Percentiles rank a stretch among this genome's conserved stretches.
These are phyloP conservation scores for Pulveroboletus sp. DNA, from an alignment of 768 basidiomycete genomes.

Conservation along the genomic window DNA sequence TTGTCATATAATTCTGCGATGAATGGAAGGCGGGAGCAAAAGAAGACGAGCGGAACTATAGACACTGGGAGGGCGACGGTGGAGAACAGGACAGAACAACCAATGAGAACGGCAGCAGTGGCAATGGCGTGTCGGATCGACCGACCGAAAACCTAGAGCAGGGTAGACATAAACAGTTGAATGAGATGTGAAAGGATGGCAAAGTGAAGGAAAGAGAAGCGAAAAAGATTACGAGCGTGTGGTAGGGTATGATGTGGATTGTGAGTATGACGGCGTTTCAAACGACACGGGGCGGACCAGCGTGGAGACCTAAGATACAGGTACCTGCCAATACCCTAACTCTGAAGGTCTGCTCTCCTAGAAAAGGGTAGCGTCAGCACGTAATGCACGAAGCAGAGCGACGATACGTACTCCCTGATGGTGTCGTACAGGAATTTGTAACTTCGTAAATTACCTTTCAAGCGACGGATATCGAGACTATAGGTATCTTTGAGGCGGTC, in stretches of 20 bases:
- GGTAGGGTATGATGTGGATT: constrained; percentile 29
- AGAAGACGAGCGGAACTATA: neutral
- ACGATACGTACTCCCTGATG: constrained; percentile 68
- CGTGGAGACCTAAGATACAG: constrained; percentile 9
- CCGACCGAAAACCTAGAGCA: constrained; percentile 19
- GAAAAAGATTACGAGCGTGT: constrained; percentile 21
- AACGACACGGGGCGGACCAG: neutral
- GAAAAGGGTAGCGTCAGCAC: constrained; percentile 10
- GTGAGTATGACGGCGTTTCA: constrained; percentile 7
- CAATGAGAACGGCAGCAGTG: constrained; percentile 17
- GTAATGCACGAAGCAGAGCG: constrained; percentile 6
- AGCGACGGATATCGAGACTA: constrained; percentile 84
- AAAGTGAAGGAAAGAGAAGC: neutral
- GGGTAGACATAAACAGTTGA: constrained; percentile 20
- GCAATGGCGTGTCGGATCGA: constrained; percentile 14
- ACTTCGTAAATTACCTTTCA: constrained; percentile 90
- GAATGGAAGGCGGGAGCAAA: constrained; percentile 7
- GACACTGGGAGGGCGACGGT: neutral
- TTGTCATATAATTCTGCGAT: constrained; percentile 23
- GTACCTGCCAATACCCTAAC: constrained; percentile 30
- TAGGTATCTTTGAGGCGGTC: constrained; percentile 88
- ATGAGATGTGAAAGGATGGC: constrained; percentile 7
- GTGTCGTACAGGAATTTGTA: constrained; percentile 91
- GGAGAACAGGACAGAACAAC: constrained; percentile 8
- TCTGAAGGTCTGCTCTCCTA: constrained; percentile 38